Percentiles rank a stretch among this genome's conserved stretches.
These are phyloP conservation scores for Farysia itapuensis DNA, from an alignment of 1,284 basidiomycete genomes.

Conservation along the genomic window DNA sequence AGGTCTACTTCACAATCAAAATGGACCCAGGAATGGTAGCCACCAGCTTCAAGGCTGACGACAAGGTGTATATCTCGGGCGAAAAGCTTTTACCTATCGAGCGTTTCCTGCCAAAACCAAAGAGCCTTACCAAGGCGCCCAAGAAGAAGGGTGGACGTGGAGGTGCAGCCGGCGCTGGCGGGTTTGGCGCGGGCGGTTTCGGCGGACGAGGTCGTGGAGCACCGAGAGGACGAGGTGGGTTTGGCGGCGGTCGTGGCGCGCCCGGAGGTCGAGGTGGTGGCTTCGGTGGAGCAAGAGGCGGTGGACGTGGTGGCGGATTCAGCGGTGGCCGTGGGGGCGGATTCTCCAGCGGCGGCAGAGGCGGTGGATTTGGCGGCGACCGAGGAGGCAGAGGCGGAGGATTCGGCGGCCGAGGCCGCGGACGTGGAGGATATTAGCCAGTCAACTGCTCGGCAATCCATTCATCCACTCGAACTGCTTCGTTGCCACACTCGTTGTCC, in stretches of 20 bases:
- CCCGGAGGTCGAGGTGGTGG: slow-evolving; percentile 28
- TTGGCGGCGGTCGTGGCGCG: slow-evolving; percentile 26
- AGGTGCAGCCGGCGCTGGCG: slow-evolving; percentile 22
- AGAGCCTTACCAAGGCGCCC: slow-evolving; percentile 61
- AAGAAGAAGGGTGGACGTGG: slow-evolving; percentile 40
- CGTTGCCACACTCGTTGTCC: not conserved
- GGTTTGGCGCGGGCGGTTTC: slow-evolving; percentile 10
- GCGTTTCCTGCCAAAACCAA: slow-evolving; percentile 95
- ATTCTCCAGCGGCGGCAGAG: slow-evolving; percentile 54
- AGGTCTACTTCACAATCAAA: slow-evolving; percentile 97
- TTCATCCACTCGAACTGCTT: not conserved
- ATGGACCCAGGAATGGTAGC: slow-evolving; percentile 96
- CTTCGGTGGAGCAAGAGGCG: slow-evolving; percentile 42
- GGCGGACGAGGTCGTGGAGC: slow-evolving; percentile 36
- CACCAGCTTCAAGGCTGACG: slow-evolving; percentile 90
- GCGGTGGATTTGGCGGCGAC: slow-evolving; percentile 43
- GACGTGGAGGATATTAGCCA: slow-evolving; percentile 49
- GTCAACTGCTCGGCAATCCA: not conserved
- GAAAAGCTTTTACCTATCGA: slow-evolving; percentile 97
- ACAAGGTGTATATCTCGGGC: slow-evolving; percentile 94
- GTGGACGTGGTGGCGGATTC: slow-evolving; percentile 41
- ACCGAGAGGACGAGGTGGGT: slow-evolving; percentile 55
- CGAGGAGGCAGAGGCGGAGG: slow-evolving; percentile 44
- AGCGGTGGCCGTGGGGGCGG: slow-evolving; percentile 31
- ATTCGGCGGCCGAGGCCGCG: slow-evolving; percentile 25